phyloP scores from a whole-genome alignment of 176 grass and related monocot species.

The Oryza meyeriana region DNA sequence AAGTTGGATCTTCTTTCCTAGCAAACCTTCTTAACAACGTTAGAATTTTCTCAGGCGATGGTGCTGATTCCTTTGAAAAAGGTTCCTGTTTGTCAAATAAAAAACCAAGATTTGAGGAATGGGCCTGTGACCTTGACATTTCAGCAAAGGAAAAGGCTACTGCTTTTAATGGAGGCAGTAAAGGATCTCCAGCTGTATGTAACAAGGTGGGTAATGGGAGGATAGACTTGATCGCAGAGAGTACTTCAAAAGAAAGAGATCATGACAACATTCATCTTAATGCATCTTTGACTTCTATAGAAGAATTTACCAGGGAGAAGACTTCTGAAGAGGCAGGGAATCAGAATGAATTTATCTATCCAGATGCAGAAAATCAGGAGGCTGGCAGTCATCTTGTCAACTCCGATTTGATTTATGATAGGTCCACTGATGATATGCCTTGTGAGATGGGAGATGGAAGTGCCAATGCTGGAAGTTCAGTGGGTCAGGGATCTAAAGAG shows the following conservation, averaged over 20 bases:
- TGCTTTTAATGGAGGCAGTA: background rate
- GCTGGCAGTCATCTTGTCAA: background rate
- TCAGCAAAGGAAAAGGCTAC: background rate
- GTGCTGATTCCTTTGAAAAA: constrained; percentile 12
- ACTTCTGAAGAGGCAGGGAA: background rate
- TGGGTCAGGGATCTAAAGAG: constrained; percentile 3
- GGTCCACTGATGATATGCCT: background rate
- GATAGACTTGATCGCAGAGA: background rate
- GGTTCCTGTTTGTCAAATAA: background rate
- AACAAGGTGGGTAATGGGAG: background rate
- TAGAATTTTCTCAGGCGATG: background rate
- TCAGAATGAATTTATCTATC: constrained; percentile 24
- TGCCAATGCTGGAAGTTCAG: background rate
- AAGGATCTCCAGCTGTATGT: background rate
- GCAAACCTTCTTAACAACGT: background rate
- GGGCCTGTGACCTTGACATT: background rate
- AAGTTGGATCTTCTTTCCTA: background rate
- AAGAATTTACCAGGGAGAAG: background rate
- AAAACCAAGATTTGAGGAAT: constrained; percentile 29
- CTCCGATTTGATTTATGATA: background rate
- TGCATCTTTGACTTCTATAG: background rate
- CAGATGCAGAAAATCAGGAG: background rate
- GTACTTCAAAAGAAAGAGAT: background rate
- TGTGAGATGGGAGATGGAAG: constrained; percentile 2
- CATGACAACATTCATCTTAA: background rate